Conservation (phyloP, 2,329 filamentous ascomycete genomes). For the Hypoxylon sp. region DNA sequence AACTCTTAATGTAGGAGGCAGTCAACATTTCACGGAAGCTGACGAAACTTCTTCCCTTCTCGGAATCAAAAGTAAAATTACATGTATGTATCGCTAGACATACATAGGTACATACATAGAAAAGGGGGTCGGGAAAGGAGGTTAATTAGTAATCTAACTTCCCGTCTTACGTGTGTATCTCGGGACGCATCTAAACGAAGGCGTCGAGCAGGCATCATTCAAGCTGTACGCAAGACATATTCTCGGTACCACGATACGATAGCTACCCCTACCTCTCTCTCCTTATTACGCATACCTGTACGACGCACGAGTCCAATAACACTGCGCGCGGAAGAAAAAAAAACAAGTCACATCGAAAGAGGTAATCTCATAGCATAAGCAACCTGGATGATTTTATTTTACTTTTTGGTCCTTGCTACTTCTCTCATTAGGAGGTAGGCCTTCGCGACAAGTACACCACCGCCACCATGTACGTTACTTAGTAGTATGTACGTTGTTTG, state of each 20-base stretch:
- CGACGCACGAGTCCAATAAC: background rate
- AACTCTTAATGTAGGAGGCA: background rate
- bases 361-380: slow-evolving; percentile 21
- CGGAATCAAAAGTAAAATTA: background rate
- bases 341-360: slow-evolving; percentile 6
- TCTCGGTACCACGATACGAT: background rate
- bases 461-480: slow-evolving; percentile 31
- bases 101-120: background rate
- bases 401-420: slow-evolving; percentile 28
- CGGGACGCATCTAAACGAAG: background rate
- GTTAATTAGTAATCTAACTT: background rate
- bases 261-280: background rate
- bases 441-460: slow-evolving; percentile 26
- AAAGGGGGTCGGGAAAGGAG: background rate
- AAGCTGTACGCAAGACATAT: background rate
- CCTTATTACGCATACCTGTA: slow-evolving; percentile 4
- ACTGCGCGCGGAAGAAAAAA: background rate
- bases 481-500: no score
- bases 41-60: background rate
- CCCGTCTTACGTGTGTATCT: background rate
- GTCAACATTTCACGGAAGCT: background rate
- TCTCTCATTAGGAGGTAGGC: slow-evolving; percentile 26
- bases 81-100: background rate
- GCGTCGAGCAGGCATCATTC: background rate
- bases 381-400: slow-evolving; percentile 41